Evolutionary conservation across 2,329 filamentous ascomycete species (phyloP).

Genomic region (Sporothrix mexicana): DNA sequence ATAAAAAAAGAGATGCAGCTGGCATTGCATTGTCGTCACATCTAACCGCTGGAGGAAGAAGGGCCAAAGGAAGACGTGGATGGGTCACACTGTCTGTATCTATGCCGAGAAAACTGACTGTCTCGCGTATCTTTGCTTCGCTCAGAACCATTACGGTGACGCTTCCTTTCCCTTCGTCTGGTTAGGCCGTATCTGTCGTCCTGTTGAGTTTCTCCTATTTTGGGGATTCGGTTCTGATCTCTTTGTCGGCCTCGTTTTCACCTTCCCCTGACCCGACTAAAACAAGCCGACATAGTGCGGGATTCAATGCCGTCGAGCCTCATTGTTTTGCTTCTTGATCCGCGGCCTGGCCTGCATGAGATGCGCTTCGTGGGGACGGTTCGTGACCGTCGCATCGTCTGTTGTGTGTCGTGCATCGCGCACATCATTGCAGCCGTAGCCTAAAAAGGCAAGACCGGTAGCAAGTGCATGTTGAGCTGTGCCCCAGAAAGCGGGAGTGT

Average conservation of each 20-base stretch:
- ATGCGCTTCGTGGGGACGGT: slow-evolving; percentile 20
- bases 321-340: slow-evolving; percentile 4
- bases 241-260: neutral
- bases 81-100: neutral
- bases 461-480: neutral
- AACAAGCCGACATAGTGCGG: slow-evolving; percentile 14
- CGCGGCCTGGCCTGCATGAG: slow-evolving; percentile 16
- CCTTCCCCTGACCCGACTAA: slow-evolving; percentile 10
- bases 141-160: neutral
- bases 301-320: slow-evolving; percentile 1
- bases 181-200: neutral
- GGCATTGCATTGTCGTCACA: slow-evolving; percentile 6
- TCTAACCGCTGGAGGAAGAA: slow-evolving; percentile 2
- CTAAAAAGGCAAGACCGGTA: neutral
- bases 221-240: neutral
- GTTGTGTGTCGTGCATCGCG: slow-evolving; percentile 13
- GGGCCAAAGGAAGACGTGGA: neutral
- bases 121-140: neutral
- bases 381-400: slow-evolving; percentile 8
- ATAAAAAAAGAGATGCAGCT: neutral
- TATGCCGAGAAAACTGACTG: neutral
- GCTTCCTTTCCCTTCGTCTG: neutral
- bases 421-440: slow-evolving; percentile 15
- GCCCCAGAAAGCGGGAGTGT: neutral
- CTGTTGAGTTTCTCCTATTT: neutral